Base-by-base conservation (phyloP, 2,329 filamentous ascomycete species). In the Cryphonectria naterciae region DNA sequence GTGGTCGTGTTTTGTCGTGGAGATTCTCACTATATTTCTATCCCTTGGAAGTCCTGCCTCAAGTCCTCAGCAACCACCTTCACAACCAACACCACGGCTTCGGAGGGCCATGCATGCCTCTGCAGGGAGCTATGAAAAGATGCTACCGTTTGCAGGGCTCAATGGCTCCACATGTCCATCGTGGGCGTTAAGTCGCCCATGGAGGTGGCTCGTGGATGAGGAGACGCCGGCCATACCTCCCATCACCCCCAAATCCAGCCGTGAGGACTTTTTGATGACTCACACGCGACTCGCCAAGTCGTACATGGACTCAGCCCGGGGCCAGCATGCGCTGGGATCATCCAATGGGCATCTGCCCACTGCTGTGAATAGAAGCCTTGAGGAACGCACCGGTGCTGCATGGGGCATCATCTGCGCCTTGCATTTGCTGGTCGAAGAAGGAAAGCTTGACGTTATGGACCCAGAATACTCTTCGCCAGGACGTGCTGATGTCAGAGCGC, bases 341-440 rank as follows among this genome's bases (percentile, higher is more conserved):
- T 78, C 81, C 13, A 68, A 63, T n/a, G 91, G 91, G 1, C 92
- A 90, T 76, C 83, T 95, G 68, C 91, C 92, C 39, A 92, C 90
- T 0, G 87, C 86, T 2, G 70, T 82, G 2, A 80, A 80, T 65
- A 81, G 86, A 67, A 87, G 84, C 68, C 83, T 86, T 52, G 87
- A 88, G 70, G 84, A 85, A 65, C 87, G 89, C 60, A 85, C 87
- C 69, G 90, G 85, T 77, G 81, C 89, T 68, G 85, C 92, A 46
- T 83, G 91, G 78, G 88, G 93, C 76, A 85, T 92, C 67, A 87
- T 95, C 52, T 84, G 97, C 74, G 92, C 89, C 0, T 84, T 99
- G 17, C 96, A 99, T 81, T 84, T 98, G 3, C 83, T 97, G n/a
- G 87, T 92, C 0, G 95, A 99, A 79, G 96, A 99, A 78, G 87